A percentile compares a stretch with the other conserved stretches of the same genome.
These are phyloP conservation scores for Trametes meyenii DNA, from an alignment of 768 basidiomycete genomes.

Conservation along the genomic window DNA sequence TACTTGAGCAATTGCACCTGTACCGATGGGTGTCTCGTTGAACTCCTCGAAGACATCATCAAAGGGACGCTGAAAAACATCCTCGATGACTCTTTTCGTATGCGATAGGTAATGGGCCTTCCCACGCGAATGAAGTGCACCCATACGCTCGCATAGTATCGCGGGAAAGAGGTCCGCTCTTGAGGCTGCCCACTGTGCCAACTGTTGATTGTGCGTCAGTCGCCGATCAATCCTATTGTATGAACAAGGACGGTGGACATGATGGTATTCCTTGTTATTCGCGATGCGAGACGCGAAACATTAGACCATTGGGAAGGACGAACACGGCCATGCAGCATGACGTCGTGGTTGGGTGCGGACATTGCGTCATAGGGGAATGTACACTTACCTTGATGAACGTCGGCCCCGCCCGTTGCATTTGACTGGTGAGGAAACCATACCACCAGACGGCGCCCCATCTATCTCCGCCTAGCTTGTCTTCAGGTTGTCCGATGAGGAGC, in stretches of 20 bases:
- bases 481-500: conserved; percentile 67
- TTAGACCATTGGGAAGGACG: too few species aligned
- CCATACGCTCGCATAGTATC: conserved; percentile 80
- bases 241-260: background rate
- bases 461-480: conserved; percentile 64
- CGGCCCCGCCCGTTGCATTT: conserved; percentile 95
- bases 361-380: background rate
- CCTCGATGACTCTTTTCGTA: conserved; percentile 80
- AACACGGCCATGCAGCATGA: too few species aligned
- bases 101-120: conserved; percentile 78
- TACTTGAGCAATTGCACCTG: conserved; percentile 96
- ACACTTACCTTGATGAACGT: conserved; percentile 89
- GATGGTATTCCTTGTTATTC: background rate
- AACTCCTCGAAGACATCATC: conserved; percentile 92
- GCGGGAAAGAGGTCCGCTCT: conserved; percentile 92
- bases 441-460: conserved; percentile 97
- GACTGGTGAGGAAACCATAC: conserved; percentile 85
- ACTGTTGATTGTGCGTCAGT: conserved; percentile 43
- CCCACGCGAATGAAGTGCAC: conserved; percentile 86
- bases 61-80: conserved; percentile 82
- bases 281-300: too few species aligned
- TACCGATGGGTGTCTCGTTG: conserved; percentile 86
- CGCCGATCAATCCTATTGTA: too few species aligned
- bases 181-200: conserved; percentile 98
- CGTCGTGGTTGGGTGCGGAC: background rate